Percentiles rank a stretch among this genome's conserved stretches.
phyloP scores from a whole-genome alignment of 139 green algal genomes.

The Chlamydomonas asymmetrica region DNA sequence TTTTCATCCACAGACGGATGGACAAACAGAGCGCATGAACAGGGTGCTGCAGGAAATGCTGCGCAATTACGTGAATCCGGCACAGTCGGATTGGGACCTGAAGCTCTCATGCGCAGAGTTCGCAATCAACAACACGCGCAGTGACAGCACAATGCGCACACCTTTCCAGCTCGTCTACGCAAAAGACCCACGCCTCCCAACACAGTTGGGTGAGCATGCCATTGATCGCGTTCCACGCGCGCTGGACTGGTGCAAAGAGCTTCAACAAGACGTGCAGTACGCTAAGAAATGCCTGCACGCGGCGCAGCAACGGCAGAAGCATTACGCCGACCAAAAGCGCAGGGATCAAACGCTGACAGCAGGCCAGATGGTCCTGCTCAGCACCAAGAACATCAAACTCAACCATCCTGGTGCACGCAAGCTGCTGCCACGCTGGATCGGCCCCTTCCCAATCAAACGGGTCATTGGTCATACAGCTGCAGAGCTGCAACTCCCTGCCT shows the following conservation, averaged over 20 bases:
- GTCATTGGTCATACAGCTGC: slow-evolving; percentile 4
- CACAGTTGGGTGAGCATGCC: no score
- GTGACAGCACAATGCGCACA: slow-evolving; percentile 20
- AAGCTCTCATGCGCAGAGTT: slow-evolving; percentile 44
- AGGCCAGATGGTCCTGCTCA: slow-evolving; percentile 32
- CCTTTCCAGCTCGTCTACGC: slow-evolving; percentile 47
- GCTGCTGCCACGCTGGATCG: slow-evolving; percentile 40
- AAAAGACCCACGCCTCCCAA: background rate
- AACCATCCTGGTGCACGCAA: slow-evolving; percentile 25
- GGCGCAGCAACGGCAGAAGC: slow-evolving; percentile 23
- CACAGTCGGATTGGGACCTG: slow-evolving; percentile 53
- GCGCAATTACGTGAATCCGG: slow-evolving; percentile 13
- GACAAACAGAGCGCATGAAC: slow-evolving; percentile 30
- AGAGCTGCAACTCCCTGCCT: slow-evolving; percentile 29
- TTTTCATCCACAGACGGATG: slow-evolving; percentile 32
- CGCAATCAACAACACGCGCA: slow-evolving; percentile 50
- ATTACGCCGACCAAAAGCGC: background rate
- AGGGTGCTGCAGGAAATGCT: slow-evolving; percentile 14
- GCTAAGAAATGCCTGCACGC: slow-evolving; percentile 4
- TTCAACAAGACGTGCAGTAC: background rate
- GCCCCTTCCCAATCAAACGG: slow-evolving; percentile 31
- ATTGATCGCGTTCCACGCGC: background rate
- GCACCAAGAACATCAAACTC: slow-evolving; percentile 29
- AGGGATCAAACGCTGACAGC: background rate
- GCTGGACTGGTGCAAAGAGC: background rate